phyloP scores from a whole-genome alignment of 345 rosid species.

The Euphorbia tirucalli region DNA sequence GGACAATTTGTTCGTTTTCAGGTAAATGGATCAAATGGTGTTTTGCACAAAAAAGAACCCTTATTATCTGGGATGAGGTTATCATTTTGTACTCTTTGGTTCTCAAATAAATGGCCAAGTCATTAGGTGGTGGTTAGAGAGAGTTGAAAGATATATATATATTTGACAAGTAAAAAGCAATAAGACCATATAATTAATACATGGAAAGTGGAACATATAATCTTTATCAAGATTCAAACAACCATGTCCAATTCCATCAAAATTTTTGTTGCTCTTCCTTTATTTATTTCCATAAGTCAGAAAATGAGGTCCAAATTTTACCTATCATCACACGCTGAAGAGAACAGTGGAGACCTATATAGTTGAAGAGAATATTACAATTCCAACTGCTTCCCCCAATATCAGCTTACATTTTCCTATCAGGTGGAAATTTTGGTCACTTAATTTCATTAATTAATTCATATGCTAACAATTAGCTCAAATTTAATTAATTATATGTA shows the following conservation, averaged over 20 bases:
- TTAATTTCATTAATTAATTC: not conserved
- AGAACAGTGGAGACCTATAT: not conserved
- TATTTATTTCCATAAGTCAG: too few species aligned
- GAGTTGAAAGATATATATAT: not conserved
- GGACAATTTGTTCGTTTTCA: slow-evolving; percentile 43
- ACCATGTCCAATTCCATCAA: too few species aligned
- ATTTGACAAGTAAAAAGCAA: too few species aligned
- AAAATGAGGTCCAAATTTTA: too few species aligned
- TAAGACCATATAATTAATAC: too few species aligned
- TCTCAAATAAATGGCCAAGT: not conserved
- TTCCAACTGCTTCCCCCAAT: slow-evolving; percentile 17
- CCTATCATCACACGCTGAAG: too few species aligned
- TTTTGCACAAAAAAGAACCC: not conserved
- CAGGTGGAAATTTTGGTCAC: slow-evolving; percentile 3
- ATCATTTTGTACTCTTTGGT: slow-evolving; percentile 32
- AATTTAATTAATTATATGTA: not conserved
- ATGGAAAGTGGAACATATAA: too few species aligned
- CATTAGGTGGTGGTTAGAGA: slow-evolving; percentile 8
- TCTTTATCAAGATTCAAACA: too few species aligned
- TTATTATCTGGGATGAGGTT: not conserved
- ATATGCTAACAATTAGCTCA: not conserved
- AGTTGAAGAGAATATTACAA: slow-evolving; percentile 12
- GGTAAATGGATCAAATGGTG: slow-evolving; percentile 44
- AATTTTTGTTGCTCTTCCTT: too few species aligned
- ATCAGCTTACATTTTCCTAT: not conserved